Base-by-base conservation (phyloP, 345 rosid species). In the Sonneratia caseolaris region DNA sequence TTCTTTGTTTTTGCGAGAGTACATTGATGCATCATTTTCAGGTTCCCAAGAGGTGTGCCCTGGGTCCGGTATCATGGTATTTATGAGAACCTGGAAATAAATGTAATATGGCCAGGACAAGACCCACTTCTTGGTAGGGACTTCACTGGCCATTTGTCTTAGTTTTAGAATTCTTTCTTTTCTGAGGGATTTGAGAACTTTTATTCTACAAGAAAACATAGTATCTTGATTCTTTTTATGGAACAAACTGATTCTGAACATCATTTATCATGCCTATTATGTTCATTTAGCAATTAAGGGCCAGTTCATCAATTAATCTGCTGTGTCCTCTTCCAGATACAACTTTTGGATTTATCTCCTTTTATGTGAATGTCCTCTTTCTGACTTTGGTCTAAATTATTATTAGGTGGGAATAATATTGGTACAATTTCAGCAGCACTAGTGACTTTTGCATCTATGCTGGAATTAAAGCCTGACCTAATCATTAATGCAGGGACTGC, bases 401-500 rank as follows among this genome's bases (percentile, higher is more conserved):
- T n/a, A 42, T 69, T 83, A 95, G 99, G 92, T 66, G 99, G 90
- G 36, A 91, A 95, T 76, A 81, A 84, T 72, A 79, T 95, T 8
- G 90, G 99, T 70, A 89, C 98, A 3, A 66, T 95, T 82, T 85
- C 96, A 74, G 89, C 96, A 57, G 83, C 98, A 53, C 94, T 95
- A 48, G 90, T 87, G 74, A 87, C 99, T 40, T 95, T 84, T 84
- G 92, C 96, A 76, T 82, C 98, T 36, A 81, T 95, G 71, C 89
- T 76, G 81, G 82, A 87, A 43, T 74, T 95, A 59, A 71, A 86
- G 64, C 98, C 98, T 4, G 97, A 92, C 77, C 74, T 92, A 40
- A 86, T 92, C 73, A 85, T 95, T 69, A 95, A 82, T 82, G 97
- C 92, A 0, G 99, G 99, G 77, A 95, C 98, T 13, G 89, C 93